A percentile compares a stretch with the other conserved stretches of the same genome.
Conservation (phyloP, 257 asterid genomes). For the Ilex aquifolium region DNA sequence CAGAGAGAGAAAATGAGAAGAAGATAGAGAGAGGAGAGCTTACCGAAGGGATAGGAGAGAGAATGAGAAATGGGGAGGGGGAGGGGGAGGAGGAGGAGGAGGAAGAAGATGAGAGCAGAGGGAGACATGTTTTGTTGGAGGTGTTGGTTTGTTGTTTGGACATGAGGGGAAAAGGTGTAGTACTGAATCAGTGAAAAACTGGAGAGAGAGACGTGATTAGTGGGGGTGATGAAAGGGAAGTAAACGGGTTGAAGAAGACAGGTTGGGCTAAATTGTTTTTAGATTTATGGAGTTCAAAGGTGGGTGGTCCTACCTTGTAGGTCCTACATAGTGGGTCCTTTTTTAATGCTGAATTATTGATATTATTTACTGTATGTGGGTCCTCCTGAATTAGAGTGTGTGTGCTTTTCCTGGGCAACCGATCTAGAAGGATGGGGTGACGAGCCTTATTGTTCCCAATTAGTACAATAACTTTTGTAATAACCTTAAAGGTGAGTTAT, state of each 20-base stretch:
- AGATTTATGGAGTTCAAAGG: too few species aligned
- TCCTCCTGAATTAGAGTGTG: too few species aligned
- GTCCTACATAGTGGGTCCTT: too few species aligned
- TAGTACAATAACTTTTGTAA: too few species aligned
- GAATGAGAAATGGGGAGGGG: constrained; percentile 15
- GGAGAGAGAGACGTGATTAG: constrained; percentile 18
- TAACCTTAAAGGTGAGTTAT: too few species aligned
- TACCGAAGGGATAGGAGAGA: constrained; percentile 34
- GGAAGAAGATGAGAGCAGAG: constrained; percentile 8
- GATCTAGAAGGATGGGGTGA: too few species aligned
- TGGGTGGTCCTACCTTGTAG: too few species aligned
- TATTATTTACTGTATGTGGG: too few species aligned
- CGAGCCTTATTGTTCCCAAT: too few species aligned
- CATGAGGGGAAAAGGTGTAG: constrained; percentile 13
- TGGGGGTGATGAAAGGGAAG: constrained; percentile 18
- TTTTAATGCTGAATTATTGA: too few species aligned
- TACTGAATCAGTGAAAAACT: constrained; percentile 1
- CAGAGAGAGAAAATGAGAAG: background rate
- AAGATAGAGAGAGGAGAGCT: constrained; percentile 14
- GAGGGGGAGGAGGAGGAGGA: constrained; percentile 15
- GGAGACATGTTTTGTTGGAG: constrained; percentile 22
- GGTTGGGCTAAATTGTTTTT: background rate
- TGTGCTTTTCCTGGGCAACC: too few species aligned
- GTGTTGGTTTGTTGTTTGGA: constrained; percentile 14
- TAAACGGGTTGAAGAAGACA: constrained; percentile 20